Base-by-base conservation (phyloP, 768 basidiomycete genomes). In the Nevesoporus exiguus region DNA sequence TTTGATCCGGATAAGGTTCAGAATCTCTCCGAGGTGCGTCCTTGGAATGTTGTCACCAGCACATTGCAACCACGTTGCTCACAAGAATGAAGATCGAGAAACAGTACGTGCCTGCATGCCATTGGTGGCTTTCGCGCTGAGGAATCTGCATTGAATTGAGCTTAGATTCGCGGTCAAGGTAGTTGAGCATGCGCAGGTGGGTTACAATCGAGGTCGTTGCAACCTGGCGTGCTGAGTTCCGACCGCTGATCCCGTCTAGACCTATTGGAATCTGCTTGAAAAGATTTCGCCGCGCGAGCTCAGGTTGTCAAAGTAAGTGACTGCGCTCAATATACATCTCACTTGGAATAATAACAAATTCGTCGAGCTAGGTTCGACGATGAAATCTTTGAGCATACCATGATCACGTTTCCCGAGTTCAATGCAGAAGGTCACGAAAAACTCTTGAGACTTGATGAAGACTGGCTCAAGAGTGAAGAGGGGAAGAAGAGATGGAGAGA, bases 1-100 rank as follows among this genome's bases (percentile, higher is more conserved):
- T 96, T 98, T 66, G 92, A 97, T 72, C 84, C 95, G 36, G 82
- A 93, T 62, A 89, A 83, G 55, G 92, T 93, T n/a, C 90, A 94
- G 72, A 98, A 98, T 77, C 79, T 86, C 63, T 75, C 83, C 58
- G 93, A 98, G 83, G 91, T 92, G 67, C 60, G 80, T 68, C 21
- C 41, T 58, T 49, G 17, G 25, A 39, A 40, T 22, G 41, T 30
- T 52, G 52, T 39, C 48, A 25, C 33, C 49, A 22, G 50, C 56
- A 49, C 58, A 53, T 55, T 55, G 55, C 59, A 51, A 42, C 45
- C 65, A 66, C 56, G 63, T 62, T 60, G 40, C 43, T 50, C 54
- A 64, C 56, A 33, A 36, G 51, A 63, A 40, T 42, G 45, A 74
- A 93, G 91, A 96, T 99, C 57, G 96, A 98, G 76, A 95, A 94